A percentile compares a stretch with the other conserved stretches of the same genome.
phyloP scores from a whole-genome alignment of 495 filamentous ascomycete species.

The Penicillium pulvis region DNA sequence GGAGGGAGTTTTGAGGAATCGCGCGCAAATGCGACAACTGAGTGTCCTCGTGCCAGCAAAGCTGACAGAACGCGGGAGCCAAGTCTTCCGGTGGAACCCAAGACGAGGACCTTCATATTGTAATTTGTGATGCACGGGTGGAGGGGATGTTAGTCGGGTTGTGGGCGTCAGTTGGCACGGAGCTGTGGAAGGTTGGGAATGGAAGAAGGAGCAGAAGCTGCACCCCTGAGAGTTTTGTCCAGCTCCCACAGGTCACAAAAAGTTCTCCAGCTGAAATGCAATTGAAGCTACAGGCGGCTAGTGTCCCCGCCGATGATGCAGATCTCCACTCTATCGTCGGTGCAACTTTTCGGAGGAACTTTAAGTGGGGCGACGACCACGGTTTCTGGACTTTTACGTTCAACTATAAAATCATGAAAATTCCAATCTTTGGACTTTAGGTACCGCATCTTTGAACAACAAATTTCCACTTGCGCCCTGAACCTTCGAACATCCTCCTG shows the following conservation, averaged over 20 bases:
- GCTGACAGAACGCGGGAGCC: slow-evolving; percentile 42
- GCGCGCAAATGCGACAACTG: slow-evolving; percentile 42
- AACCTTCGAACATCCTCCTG: background rate
- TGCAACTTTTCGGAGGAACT: background rate
- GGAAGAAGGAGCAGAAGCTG: background rate
- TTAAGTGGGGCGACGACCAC: background rate
- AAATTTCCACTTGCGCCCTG: background rate
- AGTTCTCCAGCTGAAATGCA: background rate
- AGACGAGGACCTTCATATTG: slow-evolving; percentile 44
- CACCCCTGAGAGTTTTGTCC: background rate
- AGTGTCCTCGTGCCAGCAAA: slow-evolving; percentile 40
- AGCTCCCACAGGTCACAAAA: background rate
- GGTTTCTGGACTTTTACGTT: no score
- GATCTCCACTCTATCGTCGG: background rate
- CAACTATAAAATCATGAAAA: no score
- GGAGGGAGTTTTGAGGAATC: slow-evolving; percentile 35
- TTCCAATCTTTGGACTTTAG: no score
- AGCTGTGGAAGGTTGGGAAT: background rate
- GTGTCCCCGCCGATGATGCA: background rate
- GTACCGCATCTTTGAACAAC: background rate
- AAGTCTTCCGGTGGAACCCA: slow-evolving; percentile 47
- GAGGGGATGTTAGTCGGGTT: background rate
- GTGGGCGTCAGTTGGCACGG: no score
- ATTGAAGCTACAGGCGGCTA: background rate
- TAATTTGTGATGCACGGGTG: background rate